Evolutionary conservation across 345 rosid species (phyloP), one percentile per base, ranked within the genome.

Genomic region (Gossypium turneri): DNA sequence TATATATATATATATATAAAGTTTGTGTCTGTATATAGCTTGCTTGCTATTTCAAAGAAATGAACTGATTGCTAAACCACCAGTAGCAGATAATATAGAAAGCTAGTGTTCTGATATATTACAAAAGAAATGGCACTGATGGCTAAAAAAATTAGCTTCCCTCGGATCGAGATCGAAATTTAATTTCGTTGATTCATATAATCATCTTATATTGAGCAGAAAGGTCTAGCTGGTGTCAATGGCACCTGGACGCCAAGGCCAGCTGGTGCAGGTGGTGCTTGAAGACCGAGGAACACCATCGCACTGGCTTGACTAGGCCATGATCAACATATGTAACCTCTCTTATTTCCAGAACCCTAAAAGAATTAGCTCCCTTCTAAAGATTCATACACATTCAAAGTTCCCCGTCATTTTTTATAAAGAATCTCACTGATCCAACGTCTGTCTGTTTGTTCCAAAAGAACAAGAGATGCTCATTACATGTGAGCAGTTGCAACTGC

Each of bases 401-500:
- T 34, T 34, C 41, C 41, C 41, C 41, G 0, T 4, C 48, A 45
- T 45, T 45, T 45, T 45, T 8, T 45, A 10, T 45, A 10, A 45
- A 8, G 9, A 45, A 45, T 45, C 48, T 45, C 9, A 45, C 12
- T 11, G 48, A 45, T 45, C 48, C 48, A 45, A 8, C 12, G 12
- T 11, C 48, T 10, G 41, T 34, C 41, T 1, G 41, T 4, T 34
- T 34, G 41, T 34, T 34, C 41, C 41, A 34, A 4, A 34, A 4
- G 41, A 34, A 34, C 41, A 34, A 4, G 7, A 34, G 22, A 53
- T 53, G 22, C 22, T 53, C 22, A 53, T 53, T 53, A 53, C 22
- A 53, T 53, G 22, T 53, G 57, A 53, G 20, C 22, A 56, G 25
- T 56, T 84, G 81, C 82, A 88, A 72, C 88, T 80, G 82, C 79